Conservation (phyloP, 2,329 filamentous ascomycete genomes). For the Fusarium sp. region DNA sequence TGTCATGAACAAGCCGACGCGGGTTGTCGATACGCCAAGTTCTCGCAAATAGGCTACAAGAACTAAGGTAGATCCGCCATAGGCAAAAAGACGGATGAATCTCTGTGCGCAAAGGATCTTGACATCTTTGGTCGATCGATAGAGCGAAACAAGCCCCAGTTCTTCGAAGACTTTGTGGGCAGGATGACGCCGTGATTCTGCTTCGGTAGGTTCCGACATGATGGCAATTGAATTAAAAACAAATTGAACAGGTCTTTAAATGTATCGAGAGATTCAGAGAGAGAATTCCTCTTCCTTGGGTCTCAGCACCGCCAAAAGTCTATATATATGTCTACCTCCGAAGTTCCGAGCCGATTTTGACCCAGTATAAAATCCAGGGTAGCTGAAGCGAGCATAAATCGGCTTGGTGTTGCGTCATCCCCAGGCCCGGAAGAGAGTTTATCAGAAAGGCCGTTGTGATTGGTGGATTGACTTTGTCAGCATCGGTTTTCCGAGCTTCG, state of each 20-base stretch:
- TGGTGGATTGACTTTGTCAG: background rate
- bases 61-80: conserved; percentile 67
- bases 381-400: background rate
- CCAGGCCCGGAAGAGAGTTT: background rate
- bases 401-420: background rate
- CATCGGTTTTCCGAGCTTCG: background rate
- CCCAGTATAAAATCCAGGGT: background rate
- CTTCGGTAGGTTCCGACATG: background rate
- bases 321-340: conserved; percentile 15
- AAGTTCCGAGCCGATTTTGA: conserved; percentile 6
- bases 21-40: conserved; percentile 60
- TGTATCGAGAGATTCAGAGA: fast-evolving
- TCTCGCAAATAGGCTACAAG: conserved; percentile 65
- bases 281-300: background rate
- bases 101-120: conserved; percentile 68
- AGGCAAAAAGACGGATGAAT: conserved; percentile 71
- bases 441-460: background rate
- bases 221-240: fast-evolving
- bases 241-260: fast-evolving
- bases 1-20: conserved; percentile 72
- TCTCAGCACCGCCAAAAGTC: too few species aligned
- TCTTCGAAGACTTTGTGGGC: conserved; percentile 27
- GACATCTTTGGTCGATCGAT: conserved; percentile 30
- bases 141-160: conserved; percentile 42
- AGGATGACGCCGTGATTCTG: background rate